Base-by-base conservation (phyloP, 306 rosid genomes). In the Corylus americana region DNA sequence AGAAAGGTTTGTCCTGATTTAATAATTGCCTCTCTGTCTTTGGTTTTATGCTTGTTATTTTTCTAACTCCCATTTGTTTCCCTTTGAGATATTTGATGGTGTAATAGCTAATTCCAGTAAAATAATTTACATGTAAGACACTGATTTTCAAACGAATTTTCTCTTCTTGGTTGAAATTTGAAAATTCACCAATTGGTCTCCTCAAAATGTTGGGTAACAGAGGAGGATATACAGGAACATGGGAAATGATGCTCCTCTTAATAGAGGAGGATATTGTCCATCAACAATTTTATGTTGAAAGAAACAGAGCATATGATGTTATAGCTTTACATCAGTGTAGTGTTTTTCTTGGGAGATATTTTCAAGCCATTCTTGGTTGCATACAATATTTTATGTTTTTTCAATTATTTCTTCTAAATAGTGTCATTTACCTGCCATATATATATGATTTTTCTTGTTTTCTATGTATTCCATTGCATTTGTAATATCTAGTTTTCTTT, bases 1-100 rank as follows among this genome's bases (percentile, higher is more conserved):
- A 84, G 99, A 70, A 85, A 90, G 76, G 98, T 91, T 86, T 31
- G 87, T 75, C 51, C 64, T 61, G 10, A 14, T 58, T 77, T 62
- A 45, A 55, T 53, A 53, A n/a, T 53, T 13, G 57, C 73, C 61
- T 62, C 3, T 48, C 4, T 48, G 2, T 39, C 49, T 67, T 39
- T 39, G 8, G 4, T 29, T 67, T 10, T 37, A 10, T 8, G 51
- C 11, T 64, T 35, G 50, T 42, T 67, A 4, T 39, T 39, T 39
- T 66, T 1, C 2, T 37, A 1, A 8, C 48, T 17, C 27, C 27
- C 49, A 67, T 37, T 42, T n/a, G 12, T 39, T 67, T 67, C 11
- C 5, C 45, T 64, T 39, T 35, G 14, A 35, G 17, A 64, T 64
- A 35, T 55, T 55, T 55, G 42, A 13, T 37, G 18, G 47, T 35